Evolutionary conservation across 208 protist genomes (phyloP).

Genomic region (Spongospora subterranea): DNA sequence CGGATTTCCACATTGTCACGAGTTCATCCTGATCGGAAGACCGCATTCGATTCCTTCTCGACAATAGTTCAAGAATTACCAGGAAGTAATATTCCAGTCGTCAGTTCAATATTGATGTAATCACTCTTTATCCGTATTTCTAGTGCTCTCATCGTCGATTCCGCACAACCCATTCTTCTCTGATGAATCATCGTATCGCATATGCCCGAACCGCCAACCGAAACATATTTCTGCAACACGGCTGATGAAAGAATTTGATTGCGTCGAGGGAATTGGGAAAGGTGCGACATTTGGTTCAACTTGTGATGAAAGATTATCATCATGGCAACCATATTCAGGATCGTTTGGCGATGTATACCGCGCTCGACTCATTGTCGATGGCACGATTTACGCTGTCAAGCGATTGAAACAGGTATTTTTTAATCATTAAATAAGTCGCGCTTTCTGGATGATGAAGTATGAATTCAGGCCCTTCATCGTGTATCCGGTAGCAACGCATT

Average conservation of each 20-base stretch:
- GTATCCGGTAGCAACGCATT: neutral
- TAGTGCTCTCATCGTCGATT: neutral
- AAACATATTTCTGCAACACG: too few species aligned
- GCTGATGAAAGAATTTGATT: slow-evolving; percentile 15
- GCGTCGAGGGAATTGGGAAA: neutral
- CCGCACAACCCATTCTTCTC: neutral
- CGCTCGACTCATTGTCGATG: slow-evolving; percentile 11
- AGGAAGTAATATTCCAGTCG: neutral
- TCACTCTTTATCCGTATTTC: neutral
- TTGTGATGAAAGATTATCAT: neutral
- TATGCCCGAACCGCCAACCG: too few species aligned
- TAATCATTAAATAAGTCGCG: neutral
- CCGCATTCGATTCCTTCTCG: slow-evolving; percentile 54
- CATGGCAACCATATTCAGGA: neutral
- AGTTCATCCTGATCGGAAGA: neutral
- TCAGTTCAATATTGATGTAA: neutral
- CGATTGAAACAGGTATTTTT: neutral
- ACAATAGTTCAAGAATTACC: slow-evolving; percentile 39
- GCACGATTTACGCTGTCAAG: slow-evolving; percentile 13
- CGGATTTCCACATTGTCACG: neutral
- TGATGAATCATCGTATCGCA: neutral
- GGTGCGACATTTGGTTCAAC: neutral
- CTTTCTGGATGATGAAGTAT: too few species aligned
- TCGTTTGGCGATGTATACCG: slow-evolving; percentile 46
- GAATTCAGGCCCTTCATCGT: neutral